These are phyloP conservation scores for Phialophora verrucosa DNA, from an alignment of 2,329 filamentous ascomycete genomes.

Conservation along the genomic window DNA sequence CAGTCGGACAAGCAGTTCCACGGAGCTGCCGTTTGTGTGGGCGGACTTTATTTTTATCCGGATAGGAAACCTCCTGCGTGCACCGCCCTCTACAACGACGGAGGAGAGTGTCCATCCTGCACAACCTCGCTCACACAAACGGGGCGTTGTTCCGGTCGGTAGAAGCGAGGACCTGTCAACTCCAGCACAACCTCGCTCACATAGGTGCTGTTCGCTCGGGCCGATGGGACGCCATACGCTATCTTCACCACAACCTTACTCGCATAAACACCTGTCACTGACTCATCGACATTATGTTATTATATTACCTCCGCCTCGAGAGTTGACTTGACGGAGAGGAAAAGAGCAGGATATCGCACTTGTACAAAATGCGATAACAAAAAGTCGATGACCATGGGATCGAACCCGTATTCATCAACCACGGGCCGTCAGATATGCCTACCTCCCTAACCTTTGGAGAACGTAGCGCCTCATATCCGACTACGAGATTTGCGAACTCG, in stretches of 20 bases:
- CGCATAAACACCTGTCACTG: background rate
- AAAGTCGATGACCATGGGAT: background rate
- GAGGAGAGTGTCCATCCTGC: background rate
- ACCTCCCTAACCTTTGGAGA: too few species aligned
- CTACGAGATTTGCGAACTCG: background rate
- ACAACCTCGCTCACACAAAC: background rate
- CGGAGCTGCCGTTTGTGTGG: background rate
- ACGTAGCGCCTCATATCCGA: background rate
- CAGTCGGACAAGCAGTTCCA: background rate
- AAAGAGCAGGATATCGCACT: background rate
- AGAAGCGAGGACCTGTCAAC: too few species aligned
- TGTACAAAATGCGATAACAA: background rate
- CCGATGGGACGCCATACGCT: background rate
- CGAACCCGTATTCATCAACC: background rate
- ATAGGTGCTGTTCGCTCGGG: background rate
- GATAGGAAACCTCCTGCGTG: background rate
- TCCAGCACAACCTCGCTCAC: background rate
- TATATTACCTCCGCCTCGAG: background rate
- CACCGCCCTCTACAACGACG: background rate
- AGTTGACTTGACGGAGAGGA: background rate
- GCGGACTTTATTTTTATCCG: background rate
- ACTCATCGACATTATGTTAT: background rate
- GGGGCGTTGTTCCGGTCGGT: background rate
- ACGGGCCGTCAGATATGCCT: background rate
- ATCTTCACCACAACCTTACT: background rate